Base-by-base conservation (phyloP, 1,284 basidiomycete genomes). In the Trichosporon asahii region DNA sequence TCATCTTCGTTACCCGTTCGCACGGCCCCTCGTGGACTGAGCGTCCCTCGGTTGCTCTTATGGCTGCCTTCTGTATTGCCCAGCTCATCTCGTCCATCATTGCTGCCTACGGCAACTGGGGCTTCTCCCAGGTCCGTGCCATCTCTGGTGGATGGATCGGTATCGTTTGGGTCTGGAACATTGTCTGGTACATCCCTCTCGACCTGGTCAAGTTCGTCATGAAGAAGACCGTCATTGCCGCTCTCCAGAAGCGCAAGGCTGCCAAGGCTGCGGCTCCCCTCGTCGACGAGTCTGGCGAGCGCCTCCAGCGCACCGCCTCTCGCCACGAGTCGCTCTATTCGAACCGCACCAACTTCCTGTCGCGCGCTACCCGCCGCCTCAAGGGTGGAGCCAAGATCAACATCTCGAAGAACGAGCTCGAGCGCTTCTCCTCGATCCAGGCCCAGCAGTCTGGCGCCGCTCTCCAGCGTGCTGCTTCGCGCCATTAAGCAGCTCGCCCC, bases 21-120 rank as follows among this genome's bases (percentile, higher is more conserved):
- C 95, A 98, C 84, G 88, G 92, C 31, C 96, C 94, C 88, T 98
- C 95, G 89, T 98, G 96, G 89, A 94, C 94, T 91, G 95, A 98
- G 86, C 90, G 95, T 73, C 95, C 95, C 27, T 96, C 95, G 63
- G 85, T 88, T 66, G 95, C 95, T 63, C 88, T 98, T 69, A 87
- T 98, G 86, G 84, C 85, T 75, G 95, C 95, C 53, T 98, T 98
- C 89, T 90, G 89, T 82, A 76, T 98, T 70, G 95, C 95, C 44
- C 95, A 98, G 86, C 88, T 97, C 71, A 87, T 98, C 74, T 94
- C 95, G 2, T 94, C 94, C 67, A 95, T 98, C 86, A 97, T 98
- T 76, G 94, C 95, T 68, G 94, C 88, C 37, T 98, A 90, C 85
- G 95, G 88, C 78, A 82, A 97, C 88, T 95, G 91, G 91, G 91